Conservation (phyloP, 2,329 filamentous ascomycete species). For the Acrocalymma vagum region DNA sequence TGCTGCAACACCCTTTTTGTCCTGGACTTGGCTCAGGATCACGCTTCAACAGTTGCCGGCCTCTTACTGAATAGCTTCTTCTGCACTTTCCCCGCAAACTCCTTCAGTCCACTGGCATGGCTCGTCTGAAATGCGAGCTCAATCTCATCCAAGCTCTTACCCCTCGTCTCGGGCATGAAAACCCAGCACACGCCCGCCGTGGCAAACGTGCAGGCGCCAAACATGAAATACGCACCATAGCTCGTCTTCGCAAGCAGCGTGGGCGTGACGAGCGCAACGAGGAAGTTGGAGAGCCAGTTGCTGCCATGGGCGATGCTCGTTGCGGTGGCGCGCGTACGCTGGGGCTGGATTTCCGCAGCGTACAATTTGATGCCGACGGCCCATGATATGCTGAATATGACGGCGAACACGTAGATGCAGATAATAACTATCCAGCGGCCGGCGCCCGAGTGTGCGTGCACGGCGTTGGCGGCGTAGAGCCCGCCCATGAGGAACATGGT, state of each 20-base stretch:
- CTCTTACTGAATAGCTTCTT: too few species aligned
- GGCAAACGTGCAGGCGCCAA: conserved; percentile 31
- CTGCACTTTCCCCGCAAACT: too few species aligned
- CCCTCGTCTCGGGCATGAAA: conserved; percentile 62
- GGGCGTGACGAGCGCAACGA: conserved; percentile 54
- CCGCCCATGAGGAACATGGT: conserved; percentile 63
- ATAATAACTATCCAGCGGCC: conserved; percentile 62
- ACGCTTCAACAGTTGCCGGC: too few species aligned
- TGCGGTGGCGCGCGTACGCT: conserved; percentile 62
- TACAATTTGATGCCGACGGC: conserved; percentile 65
- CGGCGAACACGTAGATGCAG: conserved; percentile 59
- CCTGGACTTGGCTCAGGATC: too few species aligned
- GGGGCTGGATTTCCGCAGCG: conserved; percentile 66
- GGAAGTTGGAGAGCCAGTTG: conserved; percentile 37
- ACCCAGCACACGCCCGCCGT: conserved; percentile 34
- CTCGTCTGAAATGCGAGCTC: conserved; percentile 55
- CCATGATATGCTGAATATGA: conserved; percentile 61
- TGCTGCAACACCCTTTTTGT: too few species aligned
- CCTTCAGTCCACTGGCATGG: too few species aligned
- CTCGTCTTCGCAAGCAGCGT: conserved; percentile 57
- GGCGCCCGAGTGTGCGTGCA: conserved; percentile 47
- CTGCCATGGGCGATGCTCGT: conserved; percentile 51
- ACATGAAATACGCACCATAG: conserved; percentile 43
- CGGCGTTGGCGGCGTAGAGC: conserved; percentile 59
- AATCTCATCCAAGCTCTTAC: conserved; percentile 59